Conservation (phyloP, 352 stramenopile genomes). For the Globisporangium sylvaticum region DNA sequence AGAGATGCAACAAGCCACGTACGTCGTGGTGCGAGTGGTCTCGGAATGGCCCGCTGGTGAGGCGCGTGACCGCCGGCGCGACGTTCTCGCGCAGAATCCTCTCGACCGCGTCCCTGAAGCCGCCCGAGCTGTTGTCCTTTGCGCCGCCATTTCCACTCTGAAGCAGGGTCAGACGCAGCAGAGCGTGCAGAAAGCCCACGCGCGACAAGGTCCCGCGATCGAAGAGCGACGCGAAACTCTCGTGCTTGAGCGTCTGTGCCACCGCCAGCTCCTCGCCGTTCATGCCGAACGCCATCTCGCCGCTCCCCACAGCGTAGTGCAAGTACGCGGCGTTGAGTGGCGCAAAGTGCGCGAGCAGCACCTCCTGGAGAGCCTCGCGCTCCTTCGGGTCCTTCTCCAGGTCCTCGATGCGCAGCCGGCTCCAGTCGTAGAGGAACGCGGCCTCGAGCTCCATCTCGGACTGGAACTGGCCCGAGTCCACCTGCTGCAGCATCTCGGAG, state of each 20-base stretch:
- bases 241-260: slow-evolving; percentile 29
- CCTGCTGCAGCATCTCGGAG: slow-evolving; percentile 66
- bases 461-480: slow-evolving; percentile 75
- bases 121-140: slow-evolving; percentile 16
- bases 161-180: slow-evolving; percentile 39
- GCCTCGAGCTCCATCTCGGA: slow-evolving; percentile 77
- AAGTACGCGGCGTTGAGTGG: slow-evolving; percentile 59
- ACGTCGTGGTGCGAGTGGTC: slow-evolving; percentile 77
- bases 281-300: slow-evolving; percentile 66
- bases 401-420: slow-evolving; percentile 49
- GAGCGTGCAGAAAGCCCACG: slow-evolving; percentile 65
- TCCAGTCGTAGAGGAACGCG: slow-evolving; percentile 80
- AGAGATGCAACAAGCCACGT: slow-evolving; percentile 11
- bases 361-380: slow-evolving; percentile 44
- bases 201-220: slow-evolving; percentile 53
- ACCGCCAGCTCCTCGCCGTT: slow-evolving; percentile 50
- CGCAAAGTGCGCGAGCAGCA: slow-evolving; percentile 52
- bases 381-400: slow-evolving; percentile 45
- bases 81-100: slow-evolving; percentile 37
- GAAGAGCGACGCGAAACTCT: slow-evolving; percentile 43
- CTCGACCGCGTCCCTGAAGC: slow-evolving; percentile 35
- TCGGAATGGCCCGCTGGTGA: slow-evolving; percentile 68
- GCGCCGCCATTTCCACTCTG: slow-evolving; percentile 8
- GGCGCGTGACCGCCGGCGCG: slow-evolving; percentile 42
- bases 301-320: slow-evolving; percentile 71